phyloP scores from a whole-genome alignment of 768 basidiomycete species.

The Dacryopinax primogenitus region DNA sequence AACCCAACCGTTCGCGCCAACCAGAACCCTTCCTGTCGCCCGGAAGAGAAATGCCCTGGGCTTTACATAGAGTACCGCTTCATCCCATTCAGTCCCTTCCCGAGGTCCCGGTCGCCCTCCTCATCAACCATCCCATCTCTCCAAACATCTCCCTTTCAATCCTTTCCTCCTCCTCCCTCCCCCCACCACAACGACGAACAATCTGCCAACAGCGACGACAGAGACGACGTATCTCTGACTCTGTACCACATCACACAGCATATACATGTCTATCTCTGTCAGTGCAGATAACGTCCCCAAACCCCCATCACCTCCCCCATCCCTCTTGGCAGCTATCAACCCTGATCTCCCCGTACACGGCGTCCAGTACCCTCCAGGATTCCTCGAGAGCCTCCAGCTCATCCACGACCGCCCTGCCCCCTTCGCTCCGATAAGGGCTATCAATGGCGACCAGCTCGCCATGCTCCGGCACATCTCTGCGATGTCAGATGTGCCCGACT shows the following conservation, averaged over 20 bases:
- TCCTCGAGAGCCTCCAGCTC: conserved; percentile 23
- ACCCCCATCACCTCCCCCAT: neutral
- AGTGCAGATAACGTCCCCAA: conserved; percentile 14
- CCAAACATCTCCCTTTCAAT: too few relatives aligned
- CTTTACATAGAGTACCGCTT: neutral
- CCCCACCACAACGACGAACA: conserved; percentile 13
- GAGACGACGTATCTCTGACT: conserved; percentile 9
- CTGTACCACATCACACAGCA: conserved; percentile 12
- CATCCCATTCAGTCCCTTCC: neutral
- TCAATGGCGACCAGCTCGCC: conserved; percentile 40
- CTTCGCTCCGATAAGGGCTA: conserved; percentile 32
- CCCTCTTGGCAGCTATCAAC: neutral
- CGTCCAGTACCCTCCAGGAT: conserved; percentile 20
- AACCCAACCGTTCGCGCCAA: neutral
- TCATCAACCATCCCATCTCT: neutral
- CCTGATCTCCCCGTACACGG: conserved; percentile 13
- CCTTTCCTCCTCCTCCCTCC: neutral
- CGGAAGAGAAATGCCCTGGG: conserved; percentile 6
- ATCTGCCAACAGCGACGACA: conserved; percentile 6
- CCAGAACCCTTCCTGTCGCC: conserved; percentile 7
- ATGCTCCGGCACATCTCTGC: conserved; percentile 50
- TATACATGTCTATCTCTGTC: conserved; percentile 9
- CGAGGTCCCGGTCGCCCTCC: neutral
- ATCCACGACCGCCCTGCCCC: conserved; percentile 29
- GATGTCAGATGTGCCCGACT: conserved; percentile 62